These are phyloP conservation scores for Dittrichia graveolens DNA, from an alignment of 129 eudicot species.

Conservation along the genomic window DNA sequence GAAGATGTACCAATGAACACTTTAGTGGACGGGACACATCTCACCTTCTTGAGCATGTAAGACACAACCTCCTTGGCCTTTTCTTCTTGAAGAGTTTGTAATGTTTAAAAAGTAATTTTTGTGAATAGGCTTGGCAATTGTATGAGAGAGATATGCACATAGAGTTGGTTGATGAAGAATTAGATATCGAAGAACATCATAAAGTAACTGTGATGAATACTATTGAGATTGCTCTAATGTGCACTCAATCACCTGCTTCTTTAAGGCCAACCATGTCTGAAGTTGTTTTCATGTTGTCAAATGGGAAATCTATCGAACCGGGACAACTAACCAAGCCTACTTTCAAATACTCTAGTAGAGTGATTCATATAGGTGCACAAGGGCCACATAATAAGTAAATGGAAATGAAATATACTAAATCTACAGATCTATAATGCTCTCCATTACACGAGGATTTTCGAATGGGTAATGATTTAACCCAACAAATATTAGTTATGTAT, in stretches of 20 bases:
- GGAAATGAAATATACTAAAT: neutral
- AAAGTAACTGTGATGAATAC: slow-evolving; percentile 50
- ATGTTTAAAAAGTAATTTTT: neutral
- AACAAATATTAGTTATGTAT: too few relatives aligned
- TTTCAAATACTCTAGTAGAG: slow-evolving; percentile 28
- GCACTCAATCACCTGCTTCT: slow-evolving; percentile 68
- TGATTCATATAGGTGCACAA: slow-evolving; percentile 16
- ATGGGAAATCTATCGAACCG: slow-evolving; percentile 30
- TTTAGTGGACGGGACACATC: slow-evolving; percentile 40
- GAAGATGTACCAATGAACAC: slow-evolving; percentile 24
- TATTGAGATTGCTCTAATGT: slow-evolving; percentile 63
- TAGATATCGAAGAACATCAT: slow-evolving; percentile 38
- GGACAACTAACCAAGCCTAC: slow-evolving; percentile 33
- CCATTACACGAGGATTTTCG: too few relatives aligned
- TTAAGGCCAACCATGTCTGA: slow-evolving; percentile 72
- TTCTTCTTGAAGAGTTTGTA: neutral
- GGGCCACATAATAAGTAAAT: neutral
- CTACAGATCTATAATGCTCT: too few relatives aligned
- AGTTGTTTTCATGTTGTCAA: slow-evolving; percentile 52
- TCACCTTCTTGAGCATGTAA: slow-evolving; percentile 62
- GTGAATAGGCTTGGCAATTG: slow-evolving; percentile 62
- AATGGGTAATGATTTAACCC: too few relatives aligned
- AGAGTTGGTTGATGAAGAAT: slow-evolving; percentile 44
- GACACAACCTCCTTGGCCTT: neutral
- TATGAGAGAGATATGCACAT: slow-evolving; percentile 50